phyloP scores from a whole-genome alignment of 768 basidiomycete genomes.

The Mycena epipterygia region DNA sequence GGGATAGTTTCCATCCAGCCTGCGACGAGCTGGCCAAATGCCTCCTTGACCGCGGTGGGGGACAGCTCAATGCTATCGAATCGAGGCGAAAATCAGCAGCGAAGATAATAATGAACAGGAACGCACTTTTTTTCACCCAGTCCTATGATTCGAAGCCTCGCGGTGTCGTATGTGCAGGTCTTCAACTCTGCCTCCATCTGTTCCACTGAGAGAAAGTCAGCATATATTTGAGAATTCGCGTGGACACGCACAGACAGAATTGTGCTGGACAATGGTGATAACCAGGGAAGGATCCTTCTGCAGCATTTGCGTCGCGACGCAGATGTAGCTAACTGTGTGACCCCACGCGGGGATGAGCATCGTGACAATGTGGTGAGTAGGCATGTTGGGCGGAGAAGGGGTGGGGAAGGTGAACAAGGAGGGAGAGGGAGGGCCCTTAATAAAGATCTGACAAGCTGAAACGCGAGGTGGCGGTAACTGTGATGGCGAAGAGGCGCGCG shows the following conservation, averaged over 20 bases:
- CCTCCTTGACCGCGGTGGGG: neutral
- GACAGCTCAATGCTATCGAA: neutral
- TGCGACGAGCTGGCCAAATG: neutral
- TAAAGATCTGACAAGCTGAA: no score
- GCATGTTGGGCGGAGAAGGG: neutral
- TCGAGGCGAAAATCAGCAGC: neutral
- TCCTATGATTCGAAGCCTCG: no score
- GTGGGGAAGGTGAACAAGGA: no score
- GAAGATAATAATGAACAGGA: neutral
- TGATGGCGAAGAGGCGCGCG: no score
- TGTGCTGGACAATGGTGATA: no score
- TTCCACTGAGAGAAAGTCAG: neutral
- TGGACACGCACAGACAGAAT: neutral
- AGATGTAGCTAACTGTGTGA: no score
- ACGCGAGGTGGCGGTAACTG: no score
- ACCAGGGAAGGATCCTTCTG: neutral
- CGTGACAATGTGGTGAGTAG: conserved; percentile 15
- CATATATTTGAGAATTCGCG: neutral
- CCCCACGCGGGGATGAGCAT: no score
- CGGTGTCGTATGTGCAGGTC: conserved; percentile 16
- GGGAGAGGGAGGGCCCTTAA: no score
- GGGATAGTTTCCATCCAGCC: conserved; percentile 11
- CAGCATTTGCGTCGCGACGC: conserved; percentile 7
- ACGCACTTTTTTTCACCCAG: conserved; percentile 11
- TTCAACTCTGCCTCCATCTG: conserved; percentile 20